Base-by-base conservation (phyloP, 1,139 yeast genomes). In the Meyerozyma athensensis region DNA sequence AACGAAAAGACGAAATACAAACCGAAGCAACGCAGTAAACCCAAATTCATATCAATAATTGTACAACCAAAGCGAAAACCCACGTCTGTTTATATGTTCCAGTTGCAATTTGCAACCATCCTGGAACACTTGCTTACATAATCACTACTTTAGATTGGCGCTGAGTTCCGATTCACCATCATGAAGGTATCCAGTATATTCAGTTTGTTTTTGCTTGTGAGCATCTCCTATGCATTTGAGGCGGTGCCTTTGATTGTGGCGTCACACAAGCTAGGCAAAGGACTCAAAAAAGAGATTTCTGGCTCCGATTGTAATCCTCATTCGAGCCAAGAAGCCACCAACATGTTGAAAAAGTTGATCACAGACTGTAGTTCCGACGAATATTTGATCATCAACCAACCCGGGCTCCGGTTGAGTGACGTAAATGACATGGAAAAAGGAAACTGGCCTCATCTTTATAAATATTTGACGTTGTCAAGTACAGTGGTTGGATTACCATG, bases 311-410 rank as follows among this genome's bases (percentile, higher is more conserved):
- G 41, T 19, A 34, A 31, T 17, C 46, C 54, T 13, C 61, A 55
- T 24, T 17, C 21, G 37, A 34, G 66, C 0, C 58, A 53, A 1
- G 63, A 68, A n/a, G 77, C 75, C 9, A 65, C 71, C 24, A 66
- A 65, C 34, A 53, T 79, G 42, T 52, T 79, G 12, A 66, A 71
- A 37, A 65, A 73, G 39, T 55, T 78, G 28, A 59, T 81, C 10
- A 76, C 79, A 3, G 68, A 71, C 31, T 87, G 96, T 52, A 63
- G 79, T 1, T 76, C 90, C 0, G 85, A 86, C 53, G 84, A 81
- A 1, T 84, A 82, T 48, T 50, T 87, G 2, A 58, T 86, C 12
- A 66, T 86, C 1, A 76, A 84, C 50, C 78, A 77, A 34, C 95
- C 95, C 0, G 94, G 94, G 0, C 56, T 86, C 38, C 58, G 58